Evolutionary conservation across 495 filamentous ascomycete species (phyloP).

Genomic region (Hyaloscypha bicolor): DNA sequence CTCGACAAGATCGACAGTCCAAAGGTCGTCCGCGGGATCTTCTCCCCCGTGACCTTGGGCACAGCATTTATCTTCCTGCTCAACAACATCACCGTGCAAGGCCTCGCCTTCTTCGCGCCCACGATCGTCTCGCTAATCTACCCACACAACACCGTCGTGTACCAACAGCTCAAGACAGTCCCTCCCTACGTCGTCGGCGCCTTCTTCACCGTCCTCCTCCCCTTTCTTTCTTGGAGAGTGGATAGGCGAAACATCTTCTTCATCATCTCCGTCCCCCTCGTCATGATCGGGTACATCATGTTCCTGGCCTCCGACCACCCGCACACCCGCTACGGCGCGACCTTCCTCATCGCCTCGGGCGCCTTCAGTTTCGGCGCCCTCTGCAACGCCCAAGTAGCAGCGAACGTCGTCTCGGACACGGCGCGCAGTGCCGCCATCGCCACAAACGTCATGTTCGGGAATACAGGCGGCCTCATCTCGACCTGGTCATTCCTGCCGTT

Average conservation of each 20-base stretch:
- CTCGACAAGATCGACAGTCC: constrained; percentile 64
- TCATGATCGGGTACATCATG: constrained; percentile 72
- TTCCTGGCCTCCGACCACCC: constrained; percentile 60
- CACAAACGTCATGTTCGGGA: constrained; percentile 70
- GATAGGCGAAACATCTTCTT: constrained; percentile 67
- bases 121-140: constrained; percentile 73
- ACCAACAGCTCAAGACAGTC: constrained; percentile 67
- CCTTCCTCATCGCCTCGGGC: constrained; percentile 66
- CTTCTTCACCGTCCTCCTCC: constrained; percentile 65
- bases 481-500: constrained; percentile 70
- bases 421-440: constrained; percentile 67
- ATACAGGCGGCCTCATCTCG: constrained; percentile 69
- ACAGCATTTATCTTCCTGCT: constrained; percentile 70
- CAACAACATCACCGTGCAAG: constrained; percentile 77
- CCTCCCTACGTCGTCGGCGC: constrained; percentile 72
- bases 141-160: constrained; percentile 56
- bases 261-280: constrained; percentile 54
- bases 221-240: constrained; percentile 59
- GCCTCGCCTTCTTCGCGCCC: constrained; percentile 71
- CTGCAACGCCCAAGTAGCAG: constrained; percentile 64
- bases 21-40: constrained; percentile 61
- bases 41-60: constrained; percentile 64
- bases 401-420: constrained; percentile 73
- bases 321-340: constrained; percentile 67
- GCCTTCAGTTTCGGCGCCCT: constrained; percentile 71